These are phyloP conservation scores for Pestalotiopsis sp. DNA, from an alignment of 2,329 filamentous ascomycete genomes.

Conservation along the genomic window DNA sequence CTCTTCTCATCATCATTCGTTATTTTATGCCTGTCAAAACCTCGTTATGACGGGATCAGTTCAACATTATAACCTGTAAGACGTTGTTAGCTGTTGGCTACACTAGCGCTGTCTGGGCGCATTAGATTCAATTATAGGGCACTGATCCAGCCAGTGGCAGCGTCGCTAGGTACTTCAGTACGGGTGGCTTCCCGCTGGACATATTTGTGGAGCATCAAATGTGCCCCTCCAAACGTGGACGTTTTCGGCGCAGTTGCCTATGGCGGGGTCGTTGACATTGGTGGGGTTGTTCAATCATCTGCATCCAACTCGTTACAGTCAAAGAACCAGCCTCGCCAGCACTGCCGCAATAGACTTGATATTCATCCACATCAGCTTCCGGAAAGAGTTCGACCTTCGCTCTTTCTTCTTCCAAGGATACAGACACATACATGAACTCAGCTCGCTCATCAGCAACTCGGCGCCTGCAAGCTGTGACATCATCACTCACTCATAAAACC, in stretches of 20 bases:
- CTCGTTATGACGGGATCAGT: too few relatives aligned
- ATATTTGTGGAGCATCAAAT: neutral
- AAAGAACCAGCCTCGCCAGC: neutral
- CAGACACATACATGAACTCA: neutral
- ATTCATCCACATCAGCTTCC: neutral
- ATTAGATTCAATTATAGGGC: neutral
- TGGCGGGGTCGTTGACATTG: neutral
- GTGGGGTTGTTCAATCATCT: neutral
- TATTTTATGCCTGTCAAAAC: too few relatives aligned
- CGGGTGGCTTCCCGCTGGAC: neutral
- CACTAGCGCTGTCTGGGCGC: neutral
- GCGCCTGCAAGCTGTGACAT: conserved; percentile 8
- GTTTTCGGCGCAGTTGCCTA: neutral
- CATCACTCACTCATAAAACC: neutral
- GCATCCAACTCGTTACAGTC: neutral
- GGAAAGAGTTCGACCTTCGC: neutral
- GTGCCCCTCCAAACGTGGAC: neutral
- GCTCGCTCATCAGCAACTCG: neutral
- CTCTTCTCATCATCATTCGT: too few relatives aligned
- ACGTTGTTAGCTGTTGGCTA: neutral
- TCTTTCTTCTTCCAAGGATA: neutral
- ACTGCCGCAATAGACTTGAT: neutral
- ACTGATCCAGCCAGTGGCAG: neutral
- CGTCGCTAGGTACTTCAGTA: neutral
- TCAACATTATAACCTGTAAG: too few relatives aligned